phyloP scores from a whole-genome alignment of 495 filamentous ascomycete genomes.

The Neurospora intermedia region DNA sequence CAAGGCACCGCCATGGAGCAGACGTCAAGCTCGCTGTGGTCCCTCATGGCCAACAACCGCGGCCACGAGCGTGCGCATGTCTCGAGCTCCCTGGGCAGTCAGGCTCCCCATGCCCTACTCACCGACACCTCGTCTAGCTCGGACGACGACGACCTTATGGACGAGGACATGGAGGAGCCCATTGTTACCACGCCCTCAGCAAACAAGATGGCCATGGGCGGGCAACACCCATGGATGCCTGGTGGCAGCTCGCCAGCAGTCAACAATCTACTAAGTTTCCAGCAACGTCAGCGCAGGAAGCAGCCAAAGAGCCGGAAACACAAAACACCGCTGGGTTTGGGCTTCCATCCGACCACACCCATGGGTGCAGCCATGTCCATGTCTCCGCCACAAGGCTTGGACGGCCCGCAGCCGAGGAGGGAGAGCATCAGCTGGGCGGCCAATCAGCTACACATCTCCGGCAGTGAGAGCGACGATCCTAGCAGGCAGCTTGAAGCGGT shows the following conservation, averaged over 20 bases:
- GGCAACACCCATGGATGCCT: conserved; percentile 33
- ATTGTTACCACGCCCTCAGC: conserved; percentile 61
- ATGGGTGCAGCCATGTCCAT: conserved; percentile 22
- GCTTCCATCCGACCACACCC: conserved; percentile 25
- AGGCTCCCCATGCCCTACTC: conserved; percentile 39
- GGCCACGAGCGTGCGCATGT: conserved; percentile 56
- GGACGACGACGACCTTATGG: conserved; percentile 70
- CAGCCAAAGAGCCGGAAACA: conserved; percentile 31
- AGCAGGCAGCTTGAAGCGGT: conserved; percentile 36
- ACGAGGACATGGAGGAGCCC: conserved; percentile 68
- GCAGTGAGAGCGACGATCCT: conserved; percentile 70
- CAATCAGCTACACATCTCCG: conserved; percentile 75
- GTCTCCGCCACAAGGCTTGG: conserved; percentile 30
- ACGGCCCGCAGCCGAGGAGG: conserved; percentile 43
- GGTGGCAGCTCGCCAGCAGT: conserved; percentile 50
- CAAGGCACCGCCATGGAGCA: conserved; percentile 19
- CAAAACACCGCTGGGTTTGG: conserved; percentile 22
- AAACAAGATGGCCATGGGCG: conserved; percentile 42
- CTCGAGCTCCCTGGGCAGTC: conserved; percentile 80
- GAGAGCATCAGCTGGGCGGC: conserved; percentile 83
- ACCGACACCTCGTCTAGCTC: conserved; percentile 72
- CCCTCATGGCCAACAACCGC: conserved; percentile 33
- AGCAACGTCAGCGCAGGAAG: conserved; percentile 60
- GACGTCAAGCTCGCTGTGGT: conserved; percentile 32
- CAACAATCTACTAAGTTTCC: conserved; percentile 65